phyloP scores from a whole-genome alignment of 768 basidiomycete genomes.

The Tylopilus intermedius region DNA sequence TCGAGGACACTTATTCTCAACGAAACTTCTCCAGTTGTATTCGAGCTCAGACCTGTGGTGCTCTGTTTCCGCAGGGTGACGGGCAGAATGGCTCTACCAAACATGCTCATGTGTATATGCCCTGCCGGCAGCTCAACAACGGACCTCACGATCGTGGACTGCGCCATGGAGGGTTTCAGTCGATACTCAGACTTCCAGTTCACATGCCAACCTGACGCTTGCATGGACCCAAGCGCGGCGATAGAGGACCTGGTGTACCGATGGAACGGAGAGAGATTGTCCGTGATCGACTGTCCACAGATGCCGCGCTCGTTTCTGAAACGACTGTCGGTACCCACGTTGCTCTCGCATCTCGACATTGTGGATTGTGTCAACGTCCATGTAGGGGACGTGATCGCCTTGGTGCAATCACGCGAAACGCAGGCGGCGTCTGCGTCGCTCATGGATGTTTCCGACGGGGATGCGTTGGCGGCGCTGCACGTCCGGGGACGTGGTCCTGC shows the following conservation, averaged over 20 bases:
- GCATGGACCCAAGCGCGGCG: not conserved
- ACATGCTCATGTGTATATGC: not conserved
- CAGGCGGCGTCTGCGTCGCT: constrained; percentile 2
- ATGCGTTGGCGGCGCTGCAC: constrained; percentile 4
- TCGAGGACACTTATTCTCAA: constrained; percentile 9
- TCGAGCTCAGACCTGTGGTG: not conserved
- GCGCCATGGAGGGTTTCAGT: not conserved
- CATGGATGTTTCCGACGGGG: too few species aligned
- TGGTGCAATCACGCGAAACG: constrained; percentile 6
- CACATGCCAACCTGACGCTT: constrained; percentile 3
- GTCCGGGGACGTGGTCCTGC: constrained; percentile 5
- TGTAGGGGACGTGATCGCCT: not conserved
- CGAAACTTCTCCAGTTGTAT: not conserved
- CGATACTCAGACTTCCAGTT: not conserved
- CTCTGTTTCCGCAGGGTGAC: constrained; percentile 3
- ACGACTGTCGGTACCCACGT: not conserved
- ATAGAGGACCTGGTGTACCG: constrained; percentile 7
- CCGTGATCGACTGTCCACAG: constrained; percentile 2
- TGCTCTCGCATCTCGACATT: constrained; percentile 2
- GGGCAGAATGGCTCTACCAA: not conserved
- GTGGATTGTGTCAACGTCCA: constrained; percentile 8
- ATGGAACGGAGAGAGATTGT: constrained; percentile 6
- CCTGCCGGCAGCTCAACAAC: not conserved
- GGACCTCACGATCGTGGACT: constrained; percentile 4
- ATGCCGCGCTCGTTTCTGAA: constrained; percentile 3